A percentile compares a stretch with the other conserved stretches of the same genome.
phyloP scores from a whole-genome alignment of 805 yeast species.

The Zygosaccharomyces pseudorouxii region DNA sequence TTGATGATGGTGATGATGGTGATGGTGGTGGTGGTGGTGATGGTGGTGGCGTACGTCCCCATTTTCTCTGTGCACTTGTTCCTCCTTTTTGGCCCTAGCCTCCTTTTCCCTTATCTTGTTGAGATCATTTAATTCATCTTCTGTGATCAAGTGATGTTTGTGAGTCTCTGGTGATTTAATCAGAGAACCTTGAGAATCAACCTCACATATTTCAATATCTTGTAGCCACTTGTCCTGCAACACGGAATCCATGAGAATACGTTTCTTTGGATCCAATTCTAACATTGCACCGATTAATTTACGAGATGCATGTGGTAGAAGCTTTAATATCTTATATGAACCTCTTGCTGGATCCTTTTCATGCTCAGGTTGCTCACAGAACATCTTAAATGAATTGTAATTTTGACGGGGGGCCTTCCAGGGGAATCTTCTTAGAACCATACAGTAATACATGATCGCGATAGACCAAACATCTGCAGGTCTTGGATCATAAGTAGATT shows the following conservation, averaged over 20 bases:
- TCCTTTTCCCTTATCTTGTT: constrained; percentile 37
- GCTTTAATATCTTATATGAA: constrained; percentile 64
- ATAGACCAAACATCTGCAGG: constrained; percentile 90
- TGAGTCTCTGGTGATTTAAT: constrained; percentile 40
- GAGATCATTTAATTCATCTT: constrained; percentile 49
- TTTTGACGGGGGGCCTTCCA: constrained; percentile 87
- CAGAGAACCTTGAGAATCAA: constrained; percentile 25
- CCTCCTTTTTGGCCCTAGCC: constrained; percentile 18
- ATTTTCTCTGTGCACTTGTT: constrained; percentile 7
- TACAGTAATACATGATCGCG: constrained; percentile 89
- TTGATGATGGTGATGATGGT: constrained; percentile 4
- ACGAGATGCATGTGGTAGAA: constrained; percentile 66
- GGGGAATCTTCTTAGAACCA: constrained; percentile 82
- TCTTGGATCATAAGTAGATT: constrained; percentile 67
- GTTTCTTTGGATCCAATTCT: constrained; percentile 48
- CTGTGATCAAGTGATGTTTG: constrained; percentile 63
- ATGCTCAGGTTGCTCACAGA: constrained; percentile 42
- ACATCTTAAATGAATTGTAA: constrained; percentile 72
- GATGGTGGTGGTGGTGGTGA: constrained; percentile 9
- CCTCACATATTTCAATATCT: constrained; percentile 51
- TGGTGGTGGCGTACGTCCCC: not conserved
- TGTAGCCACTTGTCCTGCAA: constrained; percentile 53
- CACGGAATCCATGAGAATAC: constrained; percentile 58
- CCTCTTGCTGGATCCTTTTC: constrained; percentile 50
- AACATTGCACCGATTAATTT: constrained; percentile 62